Percentiles rank a stretch among this genome's conserved stretches.
phyloP scores from a whole-genome alignment of 495 filamentous ascomycete species.

The Trichoderma gamsii region DNA sequence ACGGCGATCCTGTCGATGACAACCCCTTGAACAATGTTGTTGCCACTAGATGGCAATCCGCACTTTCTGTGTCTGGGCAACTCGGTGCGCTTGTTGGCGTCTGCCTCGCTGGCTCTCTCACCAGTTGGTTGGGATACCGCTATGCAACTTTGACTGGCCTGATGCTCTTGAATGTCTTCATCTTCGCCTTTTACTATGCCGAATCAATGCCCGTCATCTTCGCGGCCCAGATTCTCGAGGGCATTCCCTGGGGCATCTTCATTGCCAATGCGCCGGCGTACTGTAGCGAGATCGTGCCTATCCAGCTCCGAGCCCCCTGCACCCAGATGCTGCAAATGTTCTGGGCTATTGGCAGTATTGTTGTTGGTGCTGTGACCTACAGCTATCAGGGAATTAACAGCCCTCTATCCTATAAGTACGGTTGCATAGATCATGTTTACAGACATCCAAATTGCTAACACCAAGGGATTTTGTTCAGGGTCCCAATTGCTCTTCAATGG shows the following conservation, averaged over 20 bases:
- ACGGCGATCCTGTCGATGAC: constrained; percentile 25
- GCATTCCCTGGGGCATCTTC: constrained; percentile 49
- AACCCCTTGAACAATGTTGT: constrained; percentile 25
- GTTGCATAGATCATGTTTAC: not conserved
- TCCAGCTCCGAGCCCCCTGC: constrained; percentile 39
- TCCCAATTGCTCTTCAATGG: constrained; percentile 46
- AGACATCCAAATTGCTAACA: not conserved
- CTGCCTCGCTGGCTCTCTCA: constrained; percentile 40
- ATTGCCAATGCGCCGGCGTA: constrained; percentile 45
- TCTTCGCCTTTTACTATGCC: constrained; percentile 45
- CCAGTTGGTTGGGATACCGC: constrained; percentile 44
- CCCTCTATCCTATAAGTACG: constrained; percentile 16
- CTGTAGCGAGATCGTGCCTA: constrained; percentile 41
- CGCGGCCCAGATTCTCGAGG: constrained; percentile 42
- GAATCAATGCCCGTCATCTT: constrained; percentile 37
- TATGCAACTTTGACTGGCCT: constrained; percentile 38
- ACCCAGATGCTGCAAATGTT: constrained; percentile 20
- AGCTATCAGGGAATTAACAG: constrained; percentile 33
- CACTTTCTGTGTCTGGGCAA: constrained; percentile 39
- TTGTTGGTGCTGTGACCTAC: constrained; percentile 41
- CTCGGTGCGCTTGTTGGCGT: constrained; percentile 41
- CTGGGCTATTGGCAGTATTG: constrained; percentile 41
- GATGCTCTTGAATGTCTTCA: constrained; percentile 41
- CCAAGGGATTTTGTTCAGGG: constrained; percentile 29
- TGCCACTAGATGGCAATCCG: constrained; percentile 39